Evolutionary conservation across 345 rosid species (phyloP).

Genomic region (Limnanthes douglasii): DNA sequence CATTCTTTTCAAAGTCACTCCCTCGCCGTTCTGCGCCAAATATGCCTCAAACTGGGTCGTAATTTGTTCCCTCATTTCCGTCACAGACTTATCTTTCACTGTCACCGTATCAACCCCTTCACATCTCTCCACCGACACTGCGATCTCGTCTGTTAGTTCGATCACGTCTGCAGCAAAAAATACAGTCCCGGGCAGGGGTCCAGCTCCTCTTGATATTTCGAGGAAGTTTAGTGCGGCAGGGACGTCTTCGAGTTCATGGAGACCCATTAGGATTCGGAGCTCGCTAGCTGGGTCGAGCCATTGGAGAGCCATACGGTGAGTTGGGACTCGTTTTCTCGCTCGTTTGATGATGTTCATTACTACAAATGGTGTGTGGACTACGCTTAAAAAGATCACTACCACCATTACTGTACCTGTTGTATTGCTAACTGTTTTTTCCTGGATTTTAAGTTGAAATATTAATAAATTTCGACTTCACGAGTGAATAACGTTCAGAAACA

Average conservation of each 20-base stretch:
- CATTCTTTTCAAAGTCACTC: conserved; percentile 59
- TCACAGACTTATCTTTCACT: conserved; percentile 46
- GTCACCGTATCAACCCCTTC: conserved; percentile 36
- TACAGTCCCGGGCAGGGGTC: conserved; percentile 51
- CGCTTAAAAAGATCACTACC: conserved; percentile 34
- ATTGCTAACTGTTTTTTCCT: conserved; percentile 19
- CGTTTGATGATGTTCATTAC: conserved; percentile 62
- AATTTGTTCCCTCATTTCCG: conserved; percentile 68
- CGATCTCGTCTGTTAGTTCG: conserved; percentile 78
- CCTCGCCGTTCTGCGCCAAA: conserved; percentile 44
- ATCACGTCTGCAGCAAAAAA: conserved; percentile 73
- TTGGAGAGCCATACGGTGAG: conserved; percentile 63
- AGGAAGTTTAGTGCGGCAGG: conserved; percentile 52
- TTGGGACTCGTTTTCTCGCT: conserved; percentile 73
- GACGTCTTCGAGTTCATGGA: conserved; percentile 51
- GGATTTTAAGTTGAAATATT: conserved; percentile 7
- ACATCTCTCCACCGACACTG: conserved; percentile 46
- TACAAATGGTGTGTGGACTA: conserved; percentile 50
- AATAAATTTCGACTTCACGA: too few relatives aligned
- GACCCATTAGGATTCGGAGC: conserved; percentile 47
- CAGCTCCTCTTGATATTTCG: conserved; percentile 75
- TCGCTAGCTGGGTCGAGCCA: conserved; percentile 61
- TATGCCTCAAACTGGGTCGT: conserved; percentile 34
- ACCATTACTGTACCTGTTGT: conserved; percentile 36
- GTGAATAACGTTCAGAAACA: too few relatives aligned